Evolutionary conservation across 2,329 filamentous ascomycete species (phyloP).

Genomic region (Diplodia seriata): DNA sequence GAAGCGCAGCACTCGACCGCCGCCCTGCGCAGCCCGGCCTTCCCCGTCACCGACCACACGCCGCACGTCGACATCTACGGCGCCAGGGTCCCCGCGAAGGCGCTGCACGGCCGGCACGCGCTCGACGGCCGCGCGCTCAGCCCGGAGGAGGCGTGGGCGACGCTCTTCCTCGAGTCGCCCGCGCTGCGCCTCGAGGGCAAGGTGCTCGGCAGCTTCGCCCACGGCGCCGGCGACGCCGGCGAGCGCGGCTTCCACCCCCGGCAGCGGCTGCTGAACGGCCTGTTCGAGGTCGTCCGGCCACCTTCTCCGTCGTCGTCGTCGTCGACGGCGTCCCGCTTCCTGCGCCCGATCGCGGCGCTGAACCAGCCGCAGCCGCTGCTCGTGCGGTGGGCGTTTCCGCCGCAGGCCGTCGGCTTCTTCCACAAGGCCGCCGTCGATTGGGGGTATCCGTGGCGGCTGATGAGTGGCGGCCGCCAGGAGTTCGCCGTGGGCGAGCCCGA

Average conservation of each 20-base stretch:
- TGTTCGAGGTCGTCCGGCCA: conserved; percentile 14
- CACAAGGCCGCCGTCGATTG: neutral
- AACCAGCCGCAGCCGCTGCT: conserved; percentile 7
- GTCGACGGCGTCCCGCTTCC: neutral
- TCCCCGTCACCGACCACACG: conserved; percentile 21
- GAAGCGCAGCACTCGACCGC: conserved; percentile 4
- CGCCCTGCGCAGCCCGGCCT: conserved; percentile 1
- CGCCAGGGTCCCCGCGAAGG: conserved; percentile 1
- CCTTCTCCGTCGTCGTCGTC: neutral
- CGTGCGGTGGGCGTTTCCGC: conserved; percentile 14
- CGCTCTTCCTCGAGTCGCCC: conserved; percentile 19
- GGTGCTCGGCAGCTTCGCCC: conserved; percentile 1
- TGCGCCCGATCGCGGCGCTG: conserved; percentile 7
- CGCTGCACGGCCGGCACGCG: neutral
- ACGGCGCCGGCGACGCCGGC: conserved; percentile 20
- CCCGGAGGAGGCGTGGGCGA: conserved; percentile 24
- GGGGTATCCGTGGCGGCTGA: conserved; percentile 31
- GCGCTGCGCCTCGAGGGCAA: conserved; percentile 15
- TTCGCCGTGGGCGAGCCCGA: conserved; percentile 10
- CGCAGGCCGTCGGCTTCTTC: conserved; percentile 1
- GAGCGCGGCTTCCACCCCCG: conserved; percentile 18
- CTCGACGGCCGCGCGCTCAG: neutral
- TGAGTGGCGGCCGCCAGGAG: conserved; percentile 30
- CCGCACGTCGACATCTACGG: conserved; percentile 25
- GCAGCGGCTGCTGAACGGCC: conserved; percentile 15